phyloP scores from a whole-genome alignment of 2,329 filamentous ascomycete genomes.

The Bipolaris victoriae region DNA sequence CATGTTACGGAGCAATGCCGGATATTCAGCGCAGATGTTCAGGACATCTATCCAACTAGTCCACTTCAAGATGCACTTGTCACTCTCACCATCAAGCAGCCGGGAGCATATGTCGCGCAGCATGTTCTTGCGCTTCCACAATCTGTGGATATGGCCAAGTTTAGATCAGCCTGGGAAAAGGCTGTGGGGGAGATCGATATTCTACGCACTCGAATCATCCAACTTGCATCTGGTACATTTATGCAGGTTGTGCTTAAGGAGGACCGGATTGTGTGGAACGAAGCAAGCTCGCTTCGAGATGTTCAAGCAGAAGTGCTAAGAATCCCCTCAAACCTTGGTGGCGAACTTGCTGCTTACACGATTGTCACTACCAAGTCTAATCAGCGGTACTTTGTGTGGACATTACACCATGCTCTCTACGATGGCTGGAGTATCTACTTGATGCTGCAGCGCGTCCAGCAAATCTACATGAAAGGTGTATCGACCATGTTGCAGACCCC shows the following conservation, averaged over 20 bases:
- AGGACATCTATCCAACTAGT: constrained; percentile 52
- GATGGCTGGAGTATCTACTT: constrained; percentile 48
- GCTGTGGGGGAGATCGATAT: constrained; percentile 55
- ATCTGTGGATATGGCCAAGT: constrained; percentile 49
- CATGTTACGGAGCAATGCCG: constrained; percentile 36
- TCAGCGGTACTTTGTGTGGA: constrained; percentile 46
- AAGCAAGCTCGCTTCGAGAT: constrained; percentile 25
- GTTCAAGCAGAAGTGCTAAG: constrained; percentile 21
- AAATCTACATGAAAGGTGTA: constrained; percentile 25
- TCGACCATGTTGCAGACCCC: constrained; percentile 29
- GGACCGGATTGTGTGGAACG: constrained; percentile 36
- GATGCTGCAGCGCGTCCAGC: constrained; percentile 40
- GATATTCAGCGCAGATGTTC: constrained; percentile 31
- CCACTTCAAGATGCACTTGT: constrained; percentile 55
- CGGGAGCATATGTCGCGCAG: constrained; percentile 57
- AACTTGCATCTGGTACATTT: constrained; percentile 35
- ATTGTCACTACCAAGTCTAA: constrained; percentile 26
- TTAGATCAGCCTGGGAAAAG: constrained; percentile 57
- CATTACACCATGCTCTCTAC: constrained; percentile 51
- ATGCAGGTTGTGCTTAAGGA: constrained; percentile 39
- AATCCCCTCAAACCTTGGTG: constrained; percentile 33
- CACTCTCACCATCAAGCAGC: constrained; percentile 56
- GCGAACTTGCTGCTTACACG: constrained; percentile 34
- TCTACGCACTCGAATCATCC: constrained; percentile 54
- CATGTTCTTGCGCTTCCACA: constrained; percentile 51